Conservation (phyloP, 805 yeast species). For the Ascoidea tarda region DNA sequence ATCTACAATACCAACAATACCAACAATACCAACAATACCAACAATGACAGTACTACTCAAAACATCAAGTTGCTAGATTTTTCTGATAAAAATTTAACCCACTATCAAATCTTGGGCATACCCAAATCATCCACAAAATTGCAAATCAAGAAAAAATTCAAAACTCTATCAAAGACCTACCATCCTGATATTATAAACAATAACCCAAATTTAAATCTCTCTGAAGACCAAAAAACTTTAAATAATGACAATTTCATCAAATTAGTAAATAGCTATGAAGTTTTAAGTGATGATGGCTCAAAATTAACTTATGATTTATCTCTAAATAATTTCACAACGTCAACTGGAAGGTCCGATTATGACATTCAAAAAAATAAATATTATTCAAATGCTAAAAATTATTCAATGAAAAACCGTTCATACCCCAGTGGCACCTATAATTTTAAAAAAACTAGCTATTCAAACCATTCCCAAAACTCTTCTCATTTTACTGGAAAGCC, state of each 20-base stretch:
- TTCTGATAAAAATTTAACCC: conserved; percentile 1
- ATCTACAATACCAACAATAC: too few species aligned
- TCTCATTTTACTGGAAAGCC: conserved; percentile 24
- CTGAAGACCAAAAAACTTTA: conserved; percentile 20
- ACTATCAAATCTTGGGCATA: conserved; percentile 24
- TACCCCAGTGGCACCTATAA: conserved; percentile 6
- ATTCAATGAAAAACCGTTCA: conserved; percentile 15
- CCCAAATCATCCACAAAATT: conserved; percentile 21
- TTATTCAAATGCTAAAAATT: conserved; percentile 25
- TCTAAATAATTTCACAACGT: conserved; percentile 10
- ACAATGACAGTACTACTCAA: too few species aligned
- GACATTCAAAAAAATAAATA: conserved; percentile 14
- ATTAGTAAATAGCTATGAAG: conserved; percentile 29
- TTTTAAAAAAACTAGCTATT: conserved; percentile 10
- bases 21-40: too few species aligned
- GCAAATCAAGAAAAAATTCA: conserved; percentile 28
- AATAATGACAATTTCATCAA: conserved; percentile 23
- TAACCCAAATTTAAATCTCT: conserved; percentile 18
- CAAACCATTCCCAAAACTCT: conserved; percentile 7
- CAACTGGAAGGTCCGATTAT: conserved; percentile 2
- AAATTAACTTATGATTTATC: conserved; percentile 22
- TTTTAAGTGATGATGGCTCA: conserved; percentile 23
- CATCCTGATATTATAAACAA: conserved; percentile 25
- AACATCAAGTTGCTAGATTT: too few species aligned
- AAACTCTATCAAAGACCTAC: conserved; percentile 24